Evolutionary conservation across 2,329 filamentous ascomycete genomes (phyloP).

Genomic region (Passalora sequoiae): DNA sequence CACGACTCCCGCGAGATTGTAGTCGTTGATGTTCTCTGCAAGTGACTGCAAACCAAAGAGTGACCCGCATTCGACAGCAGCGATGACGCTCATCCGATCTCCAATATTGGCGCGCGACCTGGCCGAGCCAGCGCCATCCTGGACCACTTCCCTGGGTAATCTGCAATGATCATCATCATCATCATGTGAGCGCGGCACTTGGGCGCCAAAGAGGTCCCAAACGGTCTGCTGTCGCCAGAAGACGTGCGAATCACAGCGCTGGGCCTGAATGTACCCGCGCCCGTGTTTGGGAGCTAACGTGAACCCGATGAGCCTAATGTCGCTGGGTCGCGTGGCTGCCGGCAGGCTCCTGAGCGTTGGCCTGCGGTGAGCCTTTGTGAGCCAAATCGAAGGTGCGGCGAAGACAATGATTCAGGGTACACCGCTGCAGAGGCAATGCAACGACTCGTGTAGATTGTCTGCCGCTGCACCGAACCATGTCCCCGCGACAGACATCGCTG

Average conservation of each 20-base stretch:
- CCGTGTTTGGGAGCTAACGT: background rate
- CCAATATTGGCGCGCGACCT: background rate
- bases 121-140: conserved; percentile 1
- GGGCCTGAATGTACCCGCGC: conserved; percentile 6
- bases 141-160: conserved; percentile 7
- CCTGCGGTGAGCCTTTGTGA: background rate
- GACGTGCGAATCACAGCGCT: conserved; percentile 9
- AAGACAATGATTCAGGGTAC: conserved; percentile 2
- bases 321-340: conserved; percentile 7
- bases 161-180: conserved; percentile 7
- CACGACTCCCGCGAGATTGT: background rate
- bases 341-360: background rate
- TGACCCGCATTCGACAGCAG: conserved; percentile 1
- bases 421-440: background rate
- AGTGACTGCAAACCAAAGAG: conserved; percentile 2
- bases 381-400: conserved; percentile 2
- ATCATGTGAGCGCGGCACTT: conserved; percentile 7
- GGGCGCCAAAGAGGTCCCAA: conserved; percentile 7
- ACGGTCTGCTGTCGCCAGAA: conserved; percentile 1
- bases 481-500: too few relatives aligned
- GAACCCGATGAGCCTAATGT: conserved; percentile 7
- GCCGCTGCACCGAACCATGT: conserved; percentile 2
- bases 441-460: conserved; percentile 3
- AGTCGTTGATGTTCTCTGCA: conserved; percentile 1
- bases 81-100: background rate